Percentiles rank a stretch among this genome's conserved stretches.
phyloP scores from a whole-genome alignment of 352 stramenopile species.

The Plasmopara viticola region DNA sequence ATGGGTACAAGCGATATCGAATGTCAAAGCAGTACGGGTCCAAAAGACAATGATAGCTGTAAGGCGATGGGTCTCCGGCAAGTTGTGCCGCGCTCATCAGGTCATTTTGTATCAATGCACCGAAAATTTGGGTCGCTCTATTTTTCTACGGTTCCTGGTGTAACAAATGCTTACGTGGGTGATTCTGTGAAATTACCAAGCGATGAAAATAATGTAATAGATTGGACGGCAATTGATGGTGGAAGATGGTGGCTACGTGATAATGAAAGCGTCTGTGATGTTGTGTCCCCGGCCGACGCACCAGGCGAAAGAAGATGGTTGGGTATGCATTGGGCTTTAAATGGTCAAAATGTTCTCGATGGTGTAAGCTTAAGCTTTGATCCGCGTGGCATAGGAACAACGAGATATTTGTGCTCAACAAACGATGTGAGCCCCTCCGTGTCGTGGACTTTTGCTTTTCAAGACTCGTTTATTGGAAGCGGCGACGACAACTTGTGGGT shows the following conservation, averaged over 20 bases:
- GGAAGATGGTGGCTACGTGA: constrained; percentile 62
- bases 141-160: constrained; percentile 44
- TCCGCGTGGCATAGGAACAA: constrained; percentile 33
- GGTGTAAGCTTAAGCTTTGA: constrained; percentile 41
- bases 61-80: constrained; percentile 44
- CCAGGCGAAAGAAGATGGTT: constrained; percentile 39
- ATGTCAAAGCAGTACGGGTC: constrained; percentile 28
- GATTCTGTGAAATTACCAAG: constrained; percentile 33
- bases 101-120: constrained; percentile 42
- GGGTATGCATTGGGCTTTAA: constrained; percentile 40
- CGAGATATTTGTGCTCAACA: constrained; percentile 51
- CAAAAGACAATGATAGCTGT: constrained; percentile 42
- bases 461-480: constrained; percentile 54
- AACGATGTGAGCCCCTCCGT: constrained; percentile 45
- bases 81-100: constrained; percentile 41
- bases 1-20: constrained; percentile 22
- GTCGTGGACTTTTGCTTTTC: constrained; percentile 40
- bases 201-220: constrained; percentile 32
- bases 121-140: constrained; percentile 38
- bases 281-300: constrained; percentile 10
- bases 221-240: constrained; percentile 45
- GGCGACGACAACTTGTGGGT: constrained; percentile 51
- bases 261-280: constrained; percentile 26
- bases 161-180: constrained; percentile 39
- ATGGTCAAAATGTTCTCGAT: constrained; percentile 38